Percentiles rank a stretch among this genome's conserved stretches.
phyloP scores from a whole-genome alignment of 2,329 filamentous ascomycete species.

The Neurospora crassa region DNA sequence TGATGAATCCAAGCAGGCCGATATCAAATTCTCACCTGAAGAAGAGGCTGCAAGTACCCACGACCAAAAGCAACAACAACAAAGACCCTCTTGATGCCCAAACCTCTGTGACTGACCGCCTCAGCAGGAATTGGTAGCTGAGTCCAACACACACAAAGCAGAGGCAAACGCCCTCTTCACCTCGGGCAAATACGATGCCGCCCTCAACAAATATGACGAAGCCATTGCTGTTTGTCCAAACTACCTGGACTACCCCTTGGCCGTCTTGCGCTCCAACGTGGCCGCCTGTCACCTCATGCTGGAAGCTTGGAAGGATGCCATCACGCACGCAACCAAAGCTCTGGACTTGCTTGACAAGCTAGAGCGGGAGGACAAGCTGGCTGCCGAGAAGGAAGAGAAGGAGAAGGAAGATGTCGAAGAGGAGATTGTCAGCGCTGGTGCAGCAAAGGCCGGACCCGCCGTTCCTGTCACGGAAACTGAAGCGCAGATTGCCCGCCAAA shows the following conservation, averaged over 20 bases:
- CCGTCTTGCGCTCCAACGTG: constrained; percentile 81
- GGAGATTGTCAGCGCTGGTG: constrained; percentile 51
- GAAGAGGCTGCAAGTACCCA: constrained; percentile 42
- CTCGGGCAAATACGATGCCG: constrained; percentile 60
- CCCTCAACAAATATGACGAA: constrained; percentile 73
- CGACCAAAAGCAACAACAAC: background rate
- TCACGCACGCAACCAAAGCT: constrained; percentile 62
- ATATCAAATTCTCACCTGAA: constrained; percentile 39
- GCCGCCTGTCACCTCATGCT: constrained; percentile 82
- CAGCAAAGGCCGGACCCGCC: constrained; percentile 37
- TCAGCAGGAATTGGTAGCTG: constrained; percentile 42
- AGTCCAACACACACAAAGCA: constrained; percentile 64
- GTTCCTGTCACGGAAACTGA: constrained; percentile 18
- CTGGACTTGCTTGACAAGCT: constrained; percentile 63
- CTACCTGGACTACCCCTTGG: constrained; percentile 80
- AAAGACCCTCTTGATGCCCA: background rate
- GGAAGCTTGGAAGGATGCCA: constrained; percentile 74
- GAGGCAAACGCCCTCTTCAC: constrained; percentile 75
- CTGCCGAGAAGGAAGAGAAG: constrained; percentile 35
- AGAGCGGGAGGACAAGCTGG: constrained; percentile 34
- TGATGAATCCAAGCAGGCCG: constrained; percentile 15
- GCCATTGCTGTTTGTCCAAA: constrained; percentile 70
- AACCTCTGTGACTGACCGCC: constrained; percentile 3
- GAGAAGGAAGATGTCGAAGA: constrained; percentile 33
- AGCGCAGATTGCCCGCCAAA: constrained; percentile 22